Evolutionary conservation across 202 grass and related monocot genomes (phyloP), one percentile per base, ranked within the genome.

Genomic region (Setaria italica): DNA sequence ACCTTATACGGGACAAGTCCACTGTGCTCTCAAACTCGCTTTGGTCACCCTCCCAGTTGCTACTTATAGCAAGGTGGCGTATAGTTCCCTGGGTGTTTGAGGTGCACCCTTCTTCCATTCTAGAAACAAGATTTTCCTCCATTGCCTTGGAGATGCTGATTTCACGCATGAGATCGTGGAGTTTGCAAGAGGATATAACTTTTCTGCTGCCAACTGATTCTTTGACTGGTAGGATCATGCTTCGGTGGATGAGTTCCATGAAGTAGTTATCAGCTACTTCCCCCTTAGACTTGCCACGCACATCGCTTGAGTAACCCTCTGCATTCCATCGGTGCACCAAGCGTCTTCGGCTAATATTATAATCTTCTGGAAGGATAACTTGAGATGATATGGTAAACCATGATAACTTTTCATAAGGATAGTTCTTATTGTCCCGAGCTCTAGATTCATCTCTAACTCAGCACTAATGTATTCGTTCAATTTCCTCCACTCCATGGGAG

Each of bases 61-160:
- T 42, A 8, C 65, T 67, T 42, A 67, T 9, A 67, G 65, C 65
- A 19, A 67, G 65, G 3, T 67, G 65, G 0, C 65, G 34, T 42
- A 67, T 39, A 7, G 35, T 20, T 7, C 35, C 65, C 3, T 67
- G 35, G 16, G 34, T 67, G 65, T 67, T 67, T 11, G 37, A 42
- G 65, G 0, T 67, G 16, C 65, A 42, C 2, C 65, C 35, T 11
- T 67, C 35, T 41, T 67, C 65, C 65, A 67, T 42, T 67, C 35
- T 67, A 20, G 42, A 67, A 20, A 20, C 16, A 43, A 68, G 37
- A 43, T 68, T 68, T 2, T 68, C 66, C 41, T 68, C 66, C 37
- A 68, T 43, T 68, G 66, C 37, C 17, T 68, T 68, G n/a, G 66
- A 68, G 66, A 68, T 68, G 37, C 66, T 68, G 37, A 68, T 68